A percentile compares a stretch with the other conserved stretches of the same genome.
Conservation (phyloP, 352 stramenopile species). For the Pythium volutum region DNA sequence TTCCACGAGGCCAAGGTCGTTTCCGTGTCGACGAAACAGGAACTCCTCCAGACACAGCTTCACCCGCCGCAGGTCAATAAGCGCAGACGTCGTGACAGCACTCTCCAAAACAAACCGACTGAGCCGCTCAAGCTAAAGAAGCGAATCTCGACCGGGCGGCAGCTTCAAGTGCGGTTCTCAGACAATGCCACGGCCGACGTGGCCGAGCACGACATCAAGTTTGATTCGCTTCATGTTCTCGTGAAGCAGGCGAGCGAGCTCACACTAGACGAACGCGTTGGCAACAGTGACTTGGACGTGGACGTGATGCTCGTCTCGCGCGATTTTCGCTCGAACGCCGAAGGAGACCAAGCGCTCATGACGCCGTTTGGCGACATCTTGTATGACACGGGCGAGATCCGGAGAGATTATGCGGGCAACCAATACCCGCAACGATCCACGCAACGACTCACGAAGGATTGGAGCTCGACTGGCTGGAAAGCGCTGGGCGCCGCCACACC, state of each 20-base stretch:
- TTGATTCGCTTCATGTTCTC: slow-evolving; percentile 41
- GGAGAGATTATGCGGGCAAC: slow-evolving; percentile 26
- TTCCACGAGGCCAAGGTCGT: slow-evolving; percentile 32
- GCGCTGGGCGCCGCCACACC: not conserved
- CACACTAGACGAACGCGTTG: slow-evolving; percentile 34
- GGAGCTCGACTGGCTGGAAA: slow-evolving; percentile 10
- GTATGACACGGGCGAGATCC: slow-evolving; percentile 42
- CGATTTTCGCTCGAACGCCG: slow-evolving; percentile 36
- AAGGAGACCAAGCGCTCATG: slow-evolving; percentile 17
- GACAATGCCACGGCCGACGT: slow-evolving; percentile 22
- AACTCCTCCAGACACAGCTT: not conserved
- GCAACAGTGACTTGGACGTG: slow-evolving; percentile 27
- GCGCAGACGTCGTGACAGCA: slow-evolving; percentile 13
- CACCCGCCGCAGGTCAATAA: slow-evolving; percentile 14
- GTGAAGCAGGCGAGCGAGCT: slow-evolving; percentile 55
- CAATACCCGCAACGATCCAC: slow-evolving; percentile 33
- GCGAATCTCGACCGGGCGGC: not conserved
- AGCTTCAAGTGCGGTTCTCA: slow-evolving; percentile 23
- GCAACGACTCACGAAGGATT: slow-evolving; percentile 23
- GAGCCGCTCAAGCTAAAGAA: slow-evolving; percentile 15
- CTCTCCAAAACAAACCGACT: slow-evolving; percentile 19
- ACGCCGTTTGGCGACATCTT: slow-evolving; percentile 46
- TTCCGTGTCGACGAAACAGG: not conserved
- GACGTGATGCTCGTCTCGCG: slow-evolving; percentile 50
- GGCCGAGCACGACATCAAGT: slow-evolving; percentile 35